These are phyloP conservation scores for Aspergillus aculeatus DNA, from an alignment of 2,329 filamentous ascomycete species.

Conservation along the genomic window DNA sequence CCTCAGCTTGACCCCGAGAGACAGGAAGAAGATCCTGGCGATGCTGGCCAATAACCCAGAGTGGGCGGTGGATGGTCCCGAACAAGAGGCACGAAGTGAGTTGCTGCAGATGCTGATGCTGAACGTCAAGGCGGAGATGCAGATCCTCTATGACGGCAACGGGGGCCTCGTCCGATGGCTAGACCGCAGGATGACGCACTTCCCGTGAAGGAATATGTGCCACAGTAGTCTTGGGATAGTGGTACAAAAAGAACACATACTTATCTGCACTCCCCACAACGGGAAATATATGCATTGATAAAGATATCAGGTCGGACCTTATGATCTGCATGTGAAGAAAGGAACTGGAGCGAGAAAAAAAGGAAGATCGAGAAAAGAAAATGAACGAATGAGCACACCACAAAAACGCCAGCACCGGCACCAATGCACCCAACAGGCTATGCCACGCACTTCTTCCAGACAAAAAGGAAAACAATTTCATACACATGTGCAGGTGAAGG, in stretches of 20 bases:
- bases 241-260: not conserved
- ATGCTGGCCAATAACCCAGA: conserved; percentile 52
- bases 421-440: conserved; percentile 11
- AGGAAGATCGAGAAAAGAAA: not conserved
- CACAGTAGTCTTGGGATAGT: not conserved
- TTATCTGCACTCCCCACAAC: not conserved
- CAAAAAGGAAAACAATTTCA: not conserved
- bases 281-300: not conserved
- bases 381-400: conserved; percentile 12
- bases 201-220: conserved; percentile 1
- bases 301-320: not conserved
- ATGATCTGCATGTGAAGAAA: conserved; percentile 10
- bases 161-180: conserved; percentile 47
- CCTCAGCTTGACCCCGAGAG: conserved; percentile 52
- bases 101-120: conserved; percentile 63
- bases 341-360: not conserved
- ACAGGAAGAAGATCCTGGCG: conserved; percentile 54
- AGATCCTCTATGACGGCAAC: conserved; percentile 50
- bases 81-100: conserved; percentile 50
- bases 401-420: conserved; percentile 21
- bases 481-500: not conserved
- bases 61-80: conserved; percentile 45
- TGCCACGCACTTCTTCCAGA: not conserved
- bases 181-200: conserved; percentile 33
- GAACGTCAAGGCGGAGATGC: conserved; percentile 62